A percentile compares a stretch with the other conserved stretches of the same genome.
Evolutionary conservation across 352 stramenopile species (phyloP).

Genomic region (Blastocystis sp.): DNA sequence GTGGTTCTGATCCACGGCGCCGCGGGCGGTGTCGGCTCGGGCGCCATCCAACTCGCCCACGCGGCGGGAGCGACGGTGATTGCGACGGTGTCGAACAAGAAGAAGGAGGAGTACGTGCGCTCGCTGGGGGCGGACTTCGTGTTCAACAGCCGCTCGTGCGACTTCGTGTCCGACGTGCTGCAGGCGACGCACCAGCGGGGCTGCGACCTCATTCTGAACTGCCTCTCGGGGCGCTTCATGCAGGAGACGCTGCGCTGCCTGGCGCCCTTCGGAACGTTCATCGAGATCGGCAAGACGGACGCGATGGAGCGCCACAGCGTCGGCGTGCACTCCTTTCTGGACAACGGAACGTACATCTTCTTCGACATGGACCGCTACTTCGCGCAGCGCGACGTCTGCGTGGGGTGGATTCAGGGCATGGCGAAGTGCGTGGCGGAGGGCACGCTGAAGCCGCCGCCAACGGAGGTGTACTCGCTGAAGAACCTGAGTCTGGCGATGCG

Average conservation of each 20-base stretch:
- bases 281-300: slow-evolving; percentile 74
- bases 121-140: slow-evolving; percentile 34
- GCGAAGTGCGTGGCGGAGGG: slow-evolving; percentile 12
- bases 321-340: slow-evolving; percentile 43
- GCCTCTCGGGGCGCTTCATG: slow-evolving; percentile 53
- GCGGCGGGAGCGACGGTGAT: slow-evolving; percentile 61
- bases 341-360: slow-evolving; percentile 73
- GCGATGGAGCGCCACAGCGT: slow-evolving; percentile 46
- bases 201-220: slow-evolving; percentile 66
- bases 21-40: slow-evolving; percentile 67
- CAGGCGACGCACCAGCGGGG: slow-evolving; percentile 1
- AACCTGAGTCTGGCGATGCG: slow-evolving; percentile 53
- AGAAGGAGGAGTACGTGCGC: slow-evolving; percentile 71
- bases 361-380: slow-evolving; percentile 74
- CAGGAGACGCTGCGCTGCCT: slow-evolving; percentile 39
- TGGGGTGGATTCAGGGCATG: slow-evolving; percentile 51
- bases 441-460: slow-evolving; percentile 33
- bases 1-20: slow-evolving; percentile 65
- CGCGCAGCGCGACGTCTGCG: neutral
- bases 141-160: slow-evolving; percentile 54
- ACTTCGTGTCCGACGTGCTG: slow-evolving; percentile 34
- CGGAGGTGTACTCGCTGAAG: slow-evolving; percentile 58
- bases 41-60: slow-evolving; percentile 51
- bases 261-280: slow-evolving; percentile 66
- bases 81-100: slow-evolving; percentile 64